phyloP scores from a whole-genome alignment of 2,329 filamentous ascomycete species.

The Clonostachys rosea region DNA sequence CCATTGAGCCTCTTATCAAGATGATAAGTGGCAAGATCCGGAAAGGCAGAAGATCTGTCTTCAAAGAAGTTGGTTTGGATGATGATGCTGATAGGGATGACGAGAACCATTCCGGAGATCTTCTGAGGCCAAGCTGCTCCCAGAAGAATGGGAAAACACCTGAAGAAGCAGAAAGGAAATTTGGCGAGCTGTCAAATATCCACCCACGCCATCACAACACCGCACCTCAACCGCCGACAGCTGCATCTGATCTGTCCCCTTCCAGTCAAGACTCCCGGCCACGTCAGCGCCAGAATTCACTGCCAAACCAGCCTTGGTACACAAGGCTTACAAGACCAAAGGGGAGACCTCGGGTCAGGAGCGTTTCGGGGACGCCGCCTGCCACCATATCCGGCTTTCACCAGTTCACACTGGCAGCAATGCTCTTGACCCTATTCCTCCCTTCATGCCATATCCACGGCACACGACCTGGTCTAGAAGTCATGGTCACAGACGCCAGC shows the following conservation, averaged over 20 bases:
- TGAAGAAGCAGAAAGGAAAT: neutral
- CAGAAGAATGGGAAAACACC: neutral
- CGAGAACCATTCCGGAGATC: neutral
- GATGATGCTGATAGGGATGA: constrained; percentile 14
- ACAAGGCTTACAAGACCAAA: constrained; percentile 29
- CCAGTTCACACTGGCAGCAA: constrained; percentile 38
- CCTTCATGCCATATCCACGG: constrained; percentile 39
- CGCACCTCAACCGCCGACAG: neutral
- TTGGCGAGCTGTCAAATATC: neutral
- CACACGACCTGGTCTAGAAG: constrained; percentile 27
- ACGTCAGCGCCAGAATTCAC: constrained; percentile 6
- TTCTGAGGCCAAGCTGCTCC: no score
- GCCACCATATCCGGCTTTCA: constrained; percentile 32
- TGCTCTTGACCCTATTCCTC: constrained; percentile 45
- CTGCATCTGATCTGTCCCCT: neutral
- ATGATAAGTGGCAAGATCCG: constrained; percentile 37
- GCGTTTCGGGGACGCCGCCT: constrained; percentile 35
- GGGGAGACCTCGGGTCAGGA: constrained; percentile 34
- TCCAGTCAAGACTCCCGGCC: neutral
- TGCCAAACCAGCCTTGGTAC: constrained; percentile 31
- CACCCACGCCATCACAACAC: neutral
- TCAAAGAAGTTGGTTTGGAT: constrained; percentile 44
- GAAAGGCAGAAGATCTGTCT: constrained; percentile 46
- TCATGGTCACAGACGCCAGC: constrained; percentile 42
- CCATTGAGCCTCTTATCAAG: constrained; percentile 27